Conservation (phyloP, 1,284 basidiomycete species). For the Leucoagaricus sp. region DNA sequence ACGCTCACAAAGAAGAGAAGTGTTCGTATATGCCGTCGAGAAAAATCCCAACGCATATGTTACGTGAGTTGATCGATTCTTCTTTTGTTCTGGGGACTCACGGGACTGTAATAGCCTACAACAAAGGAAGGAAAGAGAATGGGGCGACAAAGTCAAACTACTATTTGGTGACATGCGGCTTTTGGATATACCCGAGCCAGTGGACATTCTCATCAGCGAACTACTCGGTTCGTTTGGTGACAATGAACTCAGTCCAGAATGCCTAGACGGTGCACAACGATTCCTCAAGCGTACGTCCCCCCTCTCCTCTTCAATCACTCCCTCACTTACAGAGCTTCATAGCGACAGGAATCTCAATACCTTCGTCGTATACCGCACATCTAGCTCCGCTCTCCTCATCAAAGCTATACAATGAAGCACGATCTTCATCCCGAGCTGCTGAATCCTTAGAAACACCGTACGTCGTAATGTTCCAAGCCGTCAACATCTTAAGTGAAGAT, state of each 20-base stretch:
- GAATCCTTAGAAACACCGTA: conserved; percentile 90
- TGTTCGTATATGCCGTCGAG: conserved; percentile 87
- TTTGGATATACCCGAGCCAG: conserved; percentile 78
- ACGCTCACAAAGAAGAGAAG: conserved; percentile 65
- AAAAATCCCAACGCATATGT: conserved; percentile 96
- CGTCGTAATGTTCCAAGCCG: conserved; percentile 96
- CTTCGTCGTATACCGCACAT: conserved; percentile 93
- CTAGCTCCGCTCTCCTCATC: conserved; percentile 92
- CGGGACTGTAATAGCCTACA: conserved; percentile 61
- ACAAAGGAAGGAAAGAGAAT: conserved; percentile 78
- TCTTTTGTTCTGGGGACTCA: no score
- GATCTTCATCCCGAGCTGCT: conserved; percentile 47
- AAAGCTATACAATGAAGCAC: conserved; percentile 86
- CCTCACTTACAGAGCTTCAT: conserved; percentile 4
- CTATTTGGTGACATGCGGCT: conserved; percentile 94
- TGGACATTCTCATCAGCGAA: conserved; percentile 95
- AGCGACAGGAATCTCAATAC: conserved; percentile 95
- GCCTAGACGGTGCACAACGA: conserved; percentile 92
- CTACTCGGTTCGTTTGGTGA: conserved; percentile 97
- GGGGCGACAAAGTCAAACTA: conserved; percentile 82
- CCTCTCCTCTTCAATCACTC: background rate
- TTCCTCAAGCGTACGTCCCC: conserved; percentile 78
- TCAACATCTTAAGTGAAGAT: conserved; percentile 84
- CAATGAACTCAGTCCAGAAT: conserved; percentile 98
- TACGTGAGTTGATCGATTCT: conserved; percentile 71